A percentile compares a stretch with the other conserved stretches of the same genome.
phyloP scores from a whole-genome alignment of 257 asterid genomes.

The Capsicum baccatum region DNA sequence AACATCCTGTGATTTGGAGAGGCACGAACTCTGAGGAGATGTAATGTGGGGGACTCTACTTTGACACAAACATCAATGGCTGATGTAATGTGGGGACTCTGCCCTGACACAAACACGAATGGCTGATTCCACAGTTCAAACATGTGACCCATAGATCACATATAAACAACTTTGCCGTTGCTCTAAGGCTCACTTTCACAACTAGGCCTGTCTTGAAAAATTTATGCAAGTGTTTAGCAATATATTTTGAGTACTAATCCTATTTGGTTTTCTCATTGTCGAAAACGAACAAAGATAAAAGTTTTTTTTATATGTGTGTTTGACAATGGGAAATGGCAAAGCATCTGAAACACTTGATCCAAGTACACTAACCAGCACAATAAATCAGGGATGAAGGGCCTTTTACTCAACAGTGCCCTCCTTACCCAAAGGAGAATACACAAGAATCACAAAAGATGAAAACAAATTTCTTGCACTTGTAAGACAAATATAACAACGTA shows the following conservation, averaged over 20 bases:
- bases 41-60: no score
- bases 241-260: not conserved
- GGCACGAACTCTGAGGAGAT: no score
- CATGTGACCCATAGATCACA: not conserved
- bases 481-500: not conserved
- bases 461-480: not conserved
- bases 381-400: not conserved
- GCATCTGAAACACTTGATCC: not conserved
- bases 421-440: not conserved
- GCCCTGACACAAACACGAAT: no score
- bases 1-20: not conserved
- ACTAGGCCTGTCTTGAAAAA: not conserved
- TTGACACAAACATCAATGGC: no score
- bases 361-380: not conserved
- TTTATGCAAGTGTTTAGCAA: not conserved
- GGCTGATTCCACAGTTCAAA: not conserved
- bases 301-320: not conserved
- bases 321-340: not conserved
- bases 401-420: not conserved
- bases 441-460: not conserved
- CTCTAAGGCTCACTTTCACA: not conserved
- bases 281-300: not conserved
- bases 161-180: not conserved
- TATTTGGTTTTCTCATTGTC: not conserved
- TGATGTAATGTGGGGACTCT: no score